phyloP scores from a whole-genome alignment of 192 early-diverging fungal species.

The Ambispora gerdemannii region DNA sequence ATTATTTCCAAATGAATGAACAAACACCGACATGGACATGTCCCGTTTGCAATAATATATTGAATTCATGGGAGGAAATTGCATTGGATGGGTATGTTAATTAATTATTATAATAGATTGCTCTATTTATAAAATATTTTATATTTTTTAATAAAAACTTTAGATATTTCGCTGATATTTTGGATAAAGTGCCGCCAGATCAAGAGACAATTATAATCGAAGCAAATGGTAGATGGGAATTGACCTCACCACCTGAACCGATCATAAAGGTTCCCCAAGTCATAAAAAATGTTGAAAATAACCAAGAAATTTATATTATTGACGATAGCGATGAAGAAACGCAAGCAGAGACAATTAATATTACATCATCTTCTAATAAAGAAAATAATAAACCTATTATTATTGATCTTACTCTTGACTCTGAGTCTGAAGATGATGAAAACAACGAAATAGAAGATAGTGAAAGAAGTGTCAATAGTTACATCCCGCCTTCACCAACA shows the following conservation, averaged over 20 bases:
- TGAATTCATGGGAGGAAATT: constrained; percentile 56
- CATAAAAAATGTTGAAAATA: not conserved
- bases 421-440: constrained; percentile 13
- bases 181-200: constrained; percentile 35
- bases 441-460: not conserved
- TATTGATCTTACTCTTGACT: constrained; percentile 16
- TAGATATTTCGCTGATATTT: constrained; percentile 45
- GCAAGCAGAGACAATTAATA: constrained; percentile 5
- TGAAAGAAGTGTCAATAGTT: too few relatives aligned
- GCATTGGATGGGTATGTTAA: constrained; percentile 67
- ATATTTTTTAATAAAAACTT: not conserved
- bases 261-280: constrained; percentile 27
- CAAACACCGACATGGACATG: constrained; percentile 68
- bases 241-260: constrained; percentile 30
- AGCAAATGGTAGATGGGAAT: constrained; percentile 42
- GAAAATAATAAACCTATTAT: not conserved
- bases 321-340: constrained; percentile 37
- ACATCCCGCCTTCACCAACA: not conserved
- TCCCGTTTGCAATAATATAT: constrained; percentile 61
- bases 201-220: constrained; percentile 46
- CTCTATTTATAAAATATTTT: not conserved
- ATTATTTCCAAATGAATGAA: constrained; percentile 70
- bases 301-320: constrained; percentile 32
- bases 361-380: not conserved
- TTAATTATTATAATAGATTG: constrained; percentile 26